Evolutionary conservation across 2,329 filamentous ascomycete genomes (phyloP).

Genomic region (Stagonosporopsis chrysanthemi): DNA sequence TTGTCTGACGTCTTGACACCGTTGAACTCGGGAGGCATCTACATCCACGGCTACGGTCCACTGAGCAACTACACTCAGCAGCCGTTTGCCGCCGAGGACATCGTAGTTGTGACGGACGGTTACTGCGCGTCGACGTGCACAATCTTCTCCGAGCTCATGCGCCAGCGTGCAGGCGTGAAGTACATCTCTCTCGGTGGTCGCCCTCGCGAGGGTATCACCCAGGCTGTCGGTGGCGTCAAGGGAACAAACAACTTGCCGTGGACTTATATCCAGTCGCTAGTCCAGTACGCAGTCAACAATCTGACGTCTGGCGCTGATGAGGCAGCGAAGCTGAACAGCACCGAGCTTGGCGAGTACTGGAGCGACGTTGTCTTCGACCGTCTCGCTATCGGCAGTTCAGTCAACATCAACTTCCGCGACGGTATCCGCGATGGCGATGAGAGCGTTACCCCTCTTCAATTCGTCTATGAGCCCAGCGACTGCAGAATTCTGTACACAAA

Average conservation of each 20-base stretch:
- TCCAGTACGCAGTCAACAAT: conserved; percentile 32
- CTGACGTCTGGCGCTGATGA: conserved; percentile 36
- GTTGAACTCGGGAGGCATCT: conserved; percentile 44
- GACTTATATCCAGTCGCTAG: conserved; percentile 41
- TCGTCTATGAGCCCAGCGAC: conserved; percentile 67
- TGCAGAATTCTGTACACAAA: conserved; percentile 68
- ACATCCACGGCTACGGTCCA: conserved; percentile 45
- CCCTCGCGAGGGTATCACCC: conserved; percentile 60
- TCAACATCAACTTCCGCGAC: conserved; percentile 50
- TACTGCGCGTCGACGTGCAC: conserved; percentile 68
- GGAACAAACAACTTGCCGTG: conserved; percentile 56
- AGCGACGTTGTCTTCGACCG: conserved; percentile 42
- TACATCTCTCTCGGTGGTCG: conserved; percentile 68
- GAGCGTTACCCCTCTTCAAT: conserved; percentile 62
- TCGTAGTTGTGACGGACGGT: conserved; percentile 62
- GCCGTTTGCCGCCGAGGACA: conserved; percentile 65
- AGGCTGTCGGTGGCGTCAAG: conserved; percentile 68
- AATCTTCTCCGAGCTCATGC: conserved; percentile 64
- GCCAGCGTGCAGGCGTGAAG: conserved; percentile 60
- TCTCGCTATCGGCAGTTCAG: conserved; percentile 30
- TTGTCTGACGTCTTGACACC: conserved; percentile 51
- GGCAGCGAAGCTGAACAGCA: conserved; percentile 37
- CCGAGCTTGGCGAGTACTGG: conserved; percentile 44
- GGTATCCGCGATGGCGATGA: conserved; percentile 55
- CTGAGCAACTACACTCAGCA: conserved; percentile 54